These are phyloP conservation scores for Curvularia sp. DNA, from an alignment of 2,329 filamentous ascomycete species.

Conservation along the genomic window DNA sequence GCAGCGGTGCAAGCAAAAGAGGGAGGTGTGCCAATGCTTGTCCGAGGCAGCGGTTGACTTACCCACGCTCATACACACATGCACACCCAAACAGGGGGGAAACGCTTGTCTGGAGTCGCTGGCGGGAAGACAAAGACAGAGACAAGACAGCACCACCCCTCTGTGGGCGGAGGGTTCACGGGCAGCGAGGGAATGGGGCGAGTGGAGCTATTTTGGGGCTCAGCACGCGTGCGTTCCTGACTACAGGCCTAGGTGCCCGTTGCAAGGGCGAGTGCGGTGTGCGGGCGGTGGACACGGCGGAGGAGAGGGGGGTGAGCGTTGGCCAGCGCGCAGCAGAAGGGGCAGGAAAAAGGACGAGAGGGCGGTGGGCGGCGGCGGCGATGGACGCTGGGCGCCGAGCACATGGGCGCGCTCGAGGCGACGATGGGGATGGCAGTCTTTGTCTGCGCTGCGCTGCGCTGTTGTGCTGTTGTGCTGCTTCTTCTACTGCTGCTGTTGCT, in stretches of 20 bases:
- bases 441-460: not conserved
- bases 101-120: constrained; percentile 13
- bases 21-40: constrained; percentile 23
- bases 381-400: constrained; percentile 25
- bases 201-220: constrained; percentile 35
- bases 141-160: constrained; percentile 1
- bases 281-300: constrained; percentile 8
- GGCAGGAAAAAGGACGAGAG: constrained; percentile 15
- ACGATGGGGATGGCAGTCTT: not conserved
- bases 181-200: constrained; percentile 11
- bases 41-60: constrained; percentile 26
- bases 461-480: not conserved
- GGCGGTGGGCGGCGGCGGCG: constrained; percentile 1
- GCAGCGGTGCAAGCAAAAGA: constrained; percentile 45
- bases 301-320: constrained; percentile 2
- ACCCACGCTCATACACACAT: constrained; percentile 28
- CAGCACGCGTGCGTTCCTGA: constrained; percentile 33
- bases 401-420: constrained; percentile 17
- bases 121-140: constrained; percentile 28
- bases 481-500: constrained; percentile 17
- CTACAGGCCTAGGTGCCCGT: constrained; percentile 30
- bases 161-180: constrained; percentile 12
- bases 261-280: constrained; percentile 21
- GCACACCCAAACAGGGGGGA: constrained; percentile 15
- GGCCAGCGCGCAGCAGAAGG: constrained; percentile 15